Conservation (phyloP, 495 filamentous ascomycete genomes). For the Trichoderma parareesei region DNA sequence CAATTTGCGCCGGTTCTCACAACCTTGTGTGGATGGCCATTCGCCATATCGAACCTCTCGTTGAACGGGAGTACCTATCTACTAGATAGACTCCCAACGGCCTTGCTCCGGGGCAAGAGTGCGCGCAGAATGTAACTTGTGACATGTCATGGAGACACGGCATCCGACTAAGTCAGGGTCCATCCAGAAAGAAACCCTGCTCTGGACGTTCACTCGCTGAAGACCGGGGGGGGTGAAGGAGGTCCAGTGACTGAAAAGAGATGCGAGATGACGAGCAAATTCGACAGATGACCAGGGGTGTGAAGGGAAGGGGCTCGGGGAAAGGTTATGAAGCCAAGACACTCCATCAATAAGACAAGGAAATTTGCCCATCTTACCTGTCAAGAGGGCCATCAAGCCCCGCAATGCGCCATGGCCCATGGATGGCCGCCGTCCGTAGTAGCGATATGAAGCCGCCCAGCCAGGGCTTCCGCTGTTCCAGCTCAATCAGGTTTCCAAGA, state of each 20-base stretch:
- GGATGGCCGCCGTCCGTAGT: constrained; percentile 59
- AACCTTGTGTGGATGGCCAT: neutral
- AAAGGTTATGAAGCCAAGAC: neutral
- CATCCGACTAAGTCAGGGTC: neutral
- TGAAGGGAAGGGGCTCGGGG: constrained; percentile 7
- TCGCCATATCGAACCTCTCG: neutral
- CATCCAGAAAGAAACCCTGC: constrained; percentile 8
- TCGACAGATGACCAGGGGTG: constrained; percentile 10
- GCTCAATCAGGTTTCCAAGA: constrained; percentile 56
- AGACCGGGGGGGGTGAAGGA: constrained; percentile 10
- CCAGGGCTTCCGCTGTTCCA: constrained; percentile 81
- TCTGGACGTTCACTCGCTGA: constrained; percentile 24
- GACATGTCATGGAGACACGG: constrained; percentile 15
- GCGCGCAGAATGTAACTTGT: constrained; percentile 24
- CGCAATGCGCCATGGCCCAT: constrained; percentile 66
- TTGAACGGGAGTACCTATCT: constrained; percentile 12
- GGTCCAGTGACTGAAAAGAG: constrained; percentile 31
- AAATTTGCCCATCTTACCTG: constrained; percentile 59
- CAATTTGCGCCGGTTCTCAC: neutral
- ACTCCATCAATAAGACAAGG: constrained; percentile 15
- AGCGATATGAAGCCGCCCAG: constrained; percentile 62
- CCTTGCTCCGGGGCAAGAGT: constrained; percentile 24
- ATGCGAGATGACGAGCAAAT: constrained; percentile 32
- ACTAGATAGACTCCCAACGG: constrained; percentile 12
- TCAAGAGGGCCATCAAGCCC: constrained; percentile 70